phyloP scores from a whole-genome alignment of 805 yeast genomes.

The Candida multigemmis region DNA sequence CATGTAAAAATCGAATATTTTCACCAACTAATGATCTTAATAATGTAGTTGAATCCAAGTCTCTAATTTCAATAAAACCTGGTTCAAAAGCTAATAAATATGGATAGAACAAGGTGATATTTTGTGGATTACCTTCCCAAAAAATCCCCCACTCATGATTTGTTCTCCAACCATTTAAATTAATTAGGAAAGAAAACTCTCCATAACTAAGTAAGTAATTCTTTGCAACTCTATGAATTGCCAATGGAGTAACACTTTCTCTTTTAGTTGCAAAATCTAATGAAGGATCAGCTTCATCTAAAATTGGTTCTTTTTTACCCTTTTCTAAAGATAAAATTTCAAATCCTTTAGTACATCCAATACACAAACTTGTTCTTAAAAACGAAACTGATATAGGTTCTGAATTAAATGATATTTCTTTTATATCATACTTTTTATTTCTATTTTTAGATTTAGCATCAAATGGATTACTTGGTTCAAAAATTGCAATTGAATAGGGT shows the following conservation, averaged over 20 bases:
- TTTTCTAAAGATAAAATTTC: conserved; percentile 85
- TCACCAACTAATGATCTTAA: conserved; percentile 88
- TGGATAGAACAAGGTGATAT: conserved; percentile 91
- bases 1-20: conserved; percentile 80
- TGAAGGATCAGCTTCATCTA: conserved; percentile 98
- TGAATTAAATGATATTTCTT: conserved; percentile 73
- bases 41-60: conserved; percentile 79
- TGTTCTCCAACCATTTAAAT: conserved; percentile 93
- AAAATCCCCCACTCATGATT: conserved; percentile 87
- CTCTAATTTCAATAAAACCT: conserved; percentile 84
- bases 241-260: conserved; percentile 76
- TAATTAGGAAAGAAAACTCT: conserved; percentile 90
- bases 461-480: conserved; percentile 81
- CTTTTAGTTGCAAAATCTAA: conserved; percentile 84
- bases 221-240: conserved; percentile 81
- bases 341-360: conserved; percentile 95
- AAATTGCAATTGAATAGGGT: conserved; percentile 70
- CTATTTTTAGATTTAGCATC: conserved; percentile 47
- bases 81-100: conserved; percentile 85
- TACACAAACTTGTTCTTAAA: conserved; percentile 78
- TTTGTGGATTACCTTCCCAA: conserved; percentile 96
- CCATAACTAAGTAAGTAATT: conserved; percentile 85
- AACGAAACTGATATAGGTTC: conserved; percentile 92
- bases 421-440: conserved; percentile 50
- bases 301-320: conserved; percentile 75